Base-by-base conservation (phyloP, 1,284 basidiomycete species). In the Fomitopsis pinicola region DNA sequence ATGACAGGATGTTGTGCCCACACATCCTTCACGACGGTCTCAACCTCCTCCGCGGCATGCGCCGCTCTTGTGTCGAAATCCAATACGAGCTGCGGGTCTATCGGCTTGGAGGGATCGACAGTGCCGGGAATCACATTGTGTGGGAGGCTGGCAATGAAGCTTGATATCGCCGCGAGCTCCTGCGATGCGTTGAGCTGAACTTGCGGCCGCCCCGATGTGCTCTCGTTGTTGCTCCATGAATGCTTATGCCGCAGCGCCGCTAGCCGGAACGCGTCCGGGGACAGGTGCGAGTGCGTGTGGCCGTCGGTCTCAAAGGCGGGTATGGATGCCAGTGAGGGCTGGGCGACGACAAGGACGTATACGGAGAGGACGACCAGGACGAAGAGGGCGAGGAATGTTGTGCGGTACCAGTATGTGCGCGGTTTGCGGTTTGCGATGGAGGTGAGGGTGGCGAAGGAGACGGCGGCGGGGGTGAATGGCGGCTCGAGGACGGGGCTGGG, bases 1-100 rank as follows among this genome's bases (percentile, higher is more conserved):
- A 95, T 83, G 53, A 94, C 83, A 0, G 93, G 93, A 71, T 92
- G 88, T 55, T 84, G 79, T 7, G 80, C 69, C 89, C 92, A 93
- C 35, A 80, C 77, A 56, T 78, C 77, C 22, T 64, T 63, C 7
- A 77, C 72, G 45, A 79, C 63, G 9, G 72, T 68, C 22, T 69
- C 71, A n/a, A 79, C 64, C 68, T 78, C 77, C n/a, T 72, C 68
- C 12, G 74, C 72, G 3, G 77, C 74, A 42, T 77, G 70, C 33
- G 75, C 68, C 63, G 79, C 77, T 14, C 86, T 80, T 0, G 89
- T 88, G 72, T 95, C 91, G 72, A 95, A 95, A 69, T 92, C 93
- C 59, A 95, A 81, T 12, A 95, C 82, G 58, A 92, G 81, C 64
- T 88, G 81, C 2, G 92, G 91, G 71, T 94, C 89, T 61, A 95